Base-by-base conservation (phyloP, 129 eudicot species). In the Tagetes erecta region DNA sequence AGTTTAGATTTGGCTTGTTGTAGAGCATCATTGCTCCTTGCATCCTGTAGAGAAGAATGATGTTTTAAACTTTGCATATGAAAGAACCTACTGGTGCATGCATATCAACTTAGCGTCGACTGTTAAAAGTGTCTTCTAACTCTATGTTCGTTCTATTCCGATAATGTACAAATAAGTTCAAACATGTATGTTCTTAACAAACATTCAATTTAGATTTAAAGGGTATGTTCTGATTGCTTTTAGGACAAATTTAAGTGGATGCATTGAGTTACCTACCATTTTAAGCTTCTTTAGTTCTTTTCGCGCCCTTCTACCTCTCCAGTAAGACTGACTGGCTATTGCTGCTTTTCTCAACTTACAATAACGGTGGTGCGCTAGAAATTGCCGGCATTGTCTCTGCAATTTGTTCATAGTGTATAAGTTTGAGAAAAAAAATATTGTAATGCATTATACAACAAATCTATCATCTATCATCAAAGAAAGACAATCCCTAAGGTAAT, bases 1-100 rank as follows among this genome's bases (percentile, higher is more conserved):
- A 93, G 78, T 78, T 86, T 90, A 55, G 68, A 70, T 83, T 90
- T 93, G 82, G 98, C 98, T 70, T 72, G 96, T 83, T 94, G 92
- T 68, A 94, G 87, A 58, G 88, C 91, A 55, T 91, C 90, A 59
- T 91, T 80, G 59, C 88, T 91, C 79, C 75, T 94, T 76, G 98
- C 88, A 80, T 89, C 96, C 98, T 94, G 85, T 44, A 49, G 42
- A 76, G 20, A 56, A 33, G 38, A 63, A 8, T 68, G 55, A 49
- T 45, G 14, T 78, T 46, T 44, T 33, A 62, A 60, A 65, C 45
- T 66, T 39, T 31, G 59, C 65, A 70, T 57, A 40, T 31, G 55
- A 46, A 34, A 62, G 38, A 36, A 67, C 39, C 64, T 71, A 52
- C 41, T 10, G 81, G 71, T 40, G 53, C 72, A 62, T 70, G 66